Evolutionary conservation across 345 rosid genomes (phyloP), one percentile per base, ranked within the genome.

Genomic region (Pistacia vera): DNA sequence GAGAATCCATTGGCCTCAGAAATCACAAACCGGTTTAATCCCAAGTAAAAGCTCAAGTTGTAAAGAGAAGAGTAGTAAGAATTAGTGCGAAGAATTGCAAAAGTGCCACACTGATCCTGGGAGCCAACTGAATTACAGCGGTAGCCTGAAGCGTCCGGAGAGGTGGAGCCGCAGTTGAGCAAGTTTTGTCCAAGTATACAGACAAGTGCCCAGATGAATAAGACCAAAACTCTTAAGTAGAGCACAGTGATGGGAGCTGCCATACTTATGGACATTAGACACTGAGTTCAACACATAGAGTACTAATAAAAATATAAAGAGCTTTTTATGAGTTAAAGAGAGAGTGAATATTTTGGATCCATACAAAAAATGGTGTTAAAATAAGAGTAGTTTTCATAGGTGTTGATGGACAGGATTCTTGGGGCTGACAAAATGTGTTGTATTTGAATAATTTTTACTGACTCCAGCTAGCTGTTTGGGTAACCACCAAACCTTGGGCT

Each of bases 11-110:
- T 89, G 14, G 89, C 80, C 66, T 82, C 46, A 41, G 90, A 85
- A 77, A 89, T 77, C 5, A 52, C 66, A 9, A 83, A 81, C 25
- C 83, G 77, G 72, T 81, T 82, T 60, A 89, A 71, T 0, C 92
- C 90, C 82, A 91, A 69, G 85, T 91, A 85, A 66, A 75, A 78
- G 83, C 88, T 89, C 49, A 89, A 78, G 57, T 88, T 91, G 80
- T 71, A 85, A 66, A 89, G 90, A 62, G 93, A 91, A 17, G 87
- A 86, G 79, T 75, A 88, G 80, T 78, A 81, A 0, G 91, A 71
- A 73, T 83, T 85, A 8, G 90, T 84, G 67, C 87, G 85, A 72
- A 94, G 84, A 66, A 88, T 71, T 4, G 84, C 96, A 66, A 86
- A 91, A 11, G 97, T 88, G 76, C 67, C 74, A 70, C 97, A 87